Conservation (phyloP, 75 land plant genomes). For the Selaginella tamariscina region DNA sequence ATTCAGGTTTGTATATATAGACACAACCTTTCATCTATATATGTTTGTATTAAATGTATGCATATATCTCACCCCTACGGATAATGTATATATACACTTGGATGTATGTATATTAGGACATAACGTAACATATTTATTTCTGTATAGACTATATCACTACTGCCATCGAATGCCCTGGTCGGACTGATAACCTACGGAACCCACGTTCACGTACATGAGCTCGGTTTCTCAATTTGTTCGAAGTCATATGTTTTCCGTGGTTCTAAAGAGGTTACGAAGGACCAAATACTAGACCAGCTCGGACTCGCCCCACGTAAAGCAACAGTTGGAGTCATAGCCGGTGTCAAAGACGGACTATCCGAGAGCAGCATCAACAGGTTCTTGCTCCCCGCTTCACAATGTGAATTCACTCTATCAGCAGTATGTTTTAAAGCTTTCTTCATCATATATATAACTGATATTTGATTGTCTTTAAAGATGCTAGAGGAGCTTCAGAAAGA, state of each 20-base stretch:
- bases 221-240: constrained; percentile 73
- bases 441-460: not conserved
- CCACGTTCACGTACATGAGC: constrained; percentile 92
- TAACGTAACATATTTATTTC: too few relatives aligned
- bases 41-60: too few relatives aligned
- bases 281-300: constrained; percentile 86
- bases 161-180: constrained; percentile 77
- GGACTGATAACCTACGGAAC: constrained; percentile 87
- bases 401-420: constrained; percentile 77
- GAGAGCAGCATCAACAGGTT: constrained; percentile 50
- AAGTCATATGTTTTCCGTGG: constrained; percentile 88
- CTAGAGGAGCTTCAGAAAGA: constrained; percentile 86
- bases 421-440: constrained; percentile 24
- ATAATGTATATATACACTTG: too few relatives aligned
- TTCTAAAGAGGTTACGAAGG: constrained; percentile 68
- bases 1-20: too few relatives aligned
- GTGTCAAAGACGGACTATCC: constrained; percentile 62
- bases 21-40: too few relatives aligned
- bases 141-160: constrained; percentile 53
- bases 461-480: constrained; percentile 30
- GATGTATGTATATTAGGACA: too few relatives aligned
- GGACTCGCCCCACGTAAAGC: constrained; percentile 46
- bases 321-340: constrained; percentile 64
- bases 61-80: too few relatives aligned
- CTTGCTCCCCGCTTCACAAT: constrained; percentile 71